Evolutionary conservation across 2,329 filamentous ascomycete species (phyloP), one percentile per base, ranked within the genome.

Genomic region (Coniochaeta prunicola): DNA sequence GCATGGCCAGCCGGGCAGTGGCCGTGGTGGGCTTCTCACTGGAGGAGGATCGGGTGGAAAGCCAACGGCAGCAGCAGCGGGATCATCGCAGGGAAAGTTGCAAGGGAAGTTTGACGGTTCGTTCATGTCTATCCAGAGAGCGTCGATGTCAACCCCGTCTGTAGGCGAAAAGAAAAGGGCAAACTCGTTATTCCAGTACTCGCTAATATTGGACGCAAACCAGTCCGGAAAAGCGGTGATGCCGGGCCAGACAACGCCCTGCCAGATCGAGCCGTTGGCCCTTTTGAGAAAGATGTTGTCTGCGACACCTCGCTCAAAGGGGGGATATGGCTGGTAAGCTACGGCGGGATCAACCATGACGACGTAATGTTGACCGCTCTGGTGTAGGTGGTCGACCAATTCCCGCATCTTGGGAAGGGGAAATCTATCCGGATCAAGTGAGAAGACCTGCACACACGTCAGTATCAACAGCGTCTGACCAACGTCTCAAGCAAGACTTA

Each of bases 171-270:
- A 92, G 74, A 90, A 90, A 1, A 67, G 70, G 0, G 68, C 70
- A 64, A 93, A 87, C 67, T 92, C 82, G 4, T 78, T 77, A 63
- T 84, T 85, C 90, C 90, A 93, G 71, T 85, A 94, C 1, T 73
- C 66, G 54, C 85, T 79, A 1, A 84, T 82, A 57, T 84, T 83
- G 8, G 80, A 78, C 19, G 85, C 75, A 67, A 92, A 91, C 89
- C 89, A 93, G 69, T 93, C 90, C 0, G 88, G 88, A 71, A 86
- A 91, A 12, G 82, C 87, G 0, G 86, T 82, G 15, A 85, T 80
- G 53, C 90, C 90, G 6, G 90, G 87, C 90, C 90, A 93, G 24
- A 92, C 89, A 17, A 91, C 87, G 17, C 89, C 84, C 50, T 80
- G 72, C 72, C 76, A 83, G 56, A 76, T 71, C 1, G 78, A 80